phyloP scores from a whole-genome alignment of 2,329 filamentous ascomycete genomes.

The Lanzia echinophila region DNA sequence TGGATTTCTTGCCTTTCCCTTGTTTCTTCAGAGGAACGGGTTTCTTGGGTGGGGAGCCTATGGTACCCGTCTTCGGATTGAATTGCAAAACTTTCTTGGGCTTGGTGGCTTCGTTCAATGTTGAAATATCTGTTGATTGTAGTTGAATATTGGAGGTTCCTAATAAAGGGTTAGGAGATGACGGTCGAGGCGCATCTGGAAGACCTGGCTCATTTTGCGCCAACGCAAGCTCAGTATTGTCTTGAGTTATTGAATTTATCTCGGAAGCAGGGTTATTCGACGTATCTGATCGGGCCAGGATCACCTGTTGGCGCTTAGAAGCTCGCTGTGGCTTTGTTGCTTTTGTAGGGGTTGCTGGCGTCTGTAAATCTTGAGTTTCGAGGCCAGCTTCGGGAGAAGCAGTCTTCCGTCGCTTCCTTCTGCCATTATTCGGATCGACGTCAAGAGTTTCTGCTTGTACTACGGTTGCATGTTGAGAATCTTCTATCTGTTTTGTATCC shows the following conservation, averaged over 20 bases:
- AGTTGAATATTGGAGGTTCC: not conserved
- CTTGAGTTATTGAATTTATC: too few relatives aligned
- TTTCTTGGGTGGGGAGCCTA: conserved; percentile 55
- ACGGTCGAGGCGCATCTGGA: not conserved
- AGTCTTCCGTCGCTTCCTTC: conserved; percentile 41
- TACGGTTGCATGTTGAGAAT: not conserved
- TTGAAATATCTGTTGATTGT: not conserved
- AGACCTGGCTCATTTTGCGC: too few relatives aligned
- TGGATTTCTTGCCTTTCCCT: conserved; percentile 11
- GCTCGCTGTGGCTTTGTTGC: not conserved
- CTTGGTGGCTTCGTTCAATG: conserved; percentile 20
- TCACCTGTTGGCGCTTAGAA: not conserved
- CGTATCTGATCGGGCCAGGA: too few relatives aligned
- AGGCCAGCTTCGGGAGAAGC: conserved; percentile 17
- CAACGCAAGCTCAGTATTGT: too few relatives aligned
- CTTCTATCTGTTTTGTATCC: not conserved
- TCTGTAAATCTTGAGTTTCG: not conserved
- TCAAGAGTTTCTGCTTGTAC: conserved; percentile 23
- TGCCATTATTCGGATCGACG: conserved; percentile 27
- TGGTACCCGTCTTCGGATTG: conserved; percentile 54
- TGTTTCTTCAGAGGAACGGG: conserved; percentile 11
- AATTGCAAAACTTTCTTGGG: conserved; percentile 48
- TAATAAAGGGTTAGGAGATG: not conserved
- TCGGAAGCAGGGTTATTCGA: too few relatives aligned
- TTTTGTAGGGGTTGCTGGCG: not conserved